Conservation (phyloP, 495 filamentous ascomycete species). For the Penicillium ucsense region DNA sequence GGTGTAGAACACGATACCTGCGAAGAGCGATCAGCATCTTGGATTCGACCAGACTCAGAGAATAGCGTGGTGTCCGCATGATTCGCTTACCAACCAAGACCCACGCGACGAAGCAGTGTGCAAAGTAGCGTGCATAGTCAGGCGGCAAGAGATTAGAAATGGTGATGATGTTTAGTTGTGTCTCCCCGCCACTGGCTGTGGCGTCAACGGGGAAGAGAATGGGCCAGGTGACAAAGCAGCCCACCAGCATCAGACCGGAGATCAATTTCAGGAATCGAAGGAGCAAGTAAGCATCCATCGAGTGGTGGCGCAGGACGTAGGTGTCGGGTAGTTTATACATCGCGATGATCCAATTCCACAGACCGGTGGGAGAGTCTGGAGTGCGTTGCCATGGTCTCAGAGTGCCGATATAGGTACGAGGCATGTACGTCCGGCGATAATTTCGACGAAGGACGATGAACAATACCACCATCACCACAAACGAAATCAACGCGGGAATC, state of each 20-base stretch:
- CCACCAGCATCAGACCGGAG: constrained; percentile 65
- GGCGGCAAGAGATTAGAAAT: constrained; percentile 56
- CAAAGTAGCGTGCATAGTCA: constrained; percentile 58
- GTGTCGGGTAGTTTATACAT: constrained; percentile 76
- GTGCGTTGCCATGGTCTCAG: constrained; percentile 59
- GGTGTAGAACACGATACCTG: constrained; percentile 75
- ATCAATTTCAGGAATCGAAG: constrained; percentile 74
- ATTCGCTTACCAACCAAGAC: constrained; percentile 55
- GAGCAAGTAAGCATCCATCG: constrained; percentile 81
- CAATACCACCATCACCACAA: constrained; percentile 54
- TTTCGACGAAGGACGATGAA: constrained; percentile 72
- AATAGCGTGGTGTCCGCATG: too few species aligned
- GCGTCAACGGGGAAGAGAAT: constrained; percentile 79
- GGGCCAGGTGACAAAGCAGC: constrained; percentile 73
- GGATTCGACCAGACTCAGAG: too few species aligned
- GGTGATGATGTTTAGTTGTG: constrained; percentile 68
- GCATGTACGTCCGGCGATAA: constrained; percentile 72
- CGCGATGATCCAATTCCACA: constrained; percentile 63
- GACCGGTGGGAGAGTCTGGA: constrained; percentile 55
- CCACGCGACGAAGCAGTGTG: constrained; percentile 63
- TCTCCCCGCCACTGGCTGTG: constrained; percentile 51
- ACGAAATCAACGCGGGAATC: constrained; percentile 37
- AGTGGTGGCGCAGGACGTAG: constrained; percentile 80
- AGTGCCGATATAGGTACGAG: constrained; percentile 75
- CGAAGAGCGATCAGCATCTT: not conserved